Base-by-base conservation (phyloP, 2,329 filamentous ascomycete species). In the Fusarium subglutinans region DNA sequence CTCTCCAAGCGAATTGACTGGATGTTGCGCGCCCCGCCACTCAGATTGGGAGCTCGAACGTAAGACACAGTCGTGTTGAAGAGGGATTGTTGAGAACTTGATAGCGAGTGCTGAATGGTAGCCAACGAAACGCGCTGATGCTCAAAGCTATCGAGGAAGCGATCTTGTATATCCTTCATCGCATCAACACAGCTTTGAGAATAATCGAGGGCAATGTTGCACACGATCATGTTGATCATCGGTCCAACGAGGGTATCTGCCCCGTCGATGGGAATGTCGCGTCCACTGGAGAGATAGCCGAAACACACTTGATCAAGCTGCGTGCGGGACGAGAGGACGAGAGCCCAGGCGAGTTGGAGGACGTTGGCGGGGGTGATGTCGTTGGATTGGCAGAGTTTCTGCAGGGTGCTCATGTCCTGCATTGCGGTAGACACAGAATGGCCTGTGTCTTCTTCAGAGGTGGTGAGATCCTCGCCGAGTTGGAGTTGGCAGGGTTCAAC, bases 221-320 rank as follows among this genome's bases (percentile, higher is more conserved):
- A 59, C 2, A 59, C 44, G 33, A 59, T 51, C 56, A 59, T 59
- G 12, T 59, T 59, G 20, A 59, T 59, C 56, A 59, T 59, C 2
- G 56, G 56, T 13, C 56, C 56, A 20, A 59, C 43, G 5, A 59
- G 44, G 2, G 41, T 59, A 5, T 59, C 56, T 11, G 33, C 44
- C 3, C 56, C 43, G 5, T 59, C 56, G 17, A 59, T 51, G 12
- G 56, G 56, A 1, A 59, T 59, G 9, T 59, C 56, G 0, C 56
- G 56, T 0, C 56, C 56, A 6, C 56, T 59, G 20, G 56, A 59
- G 18, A 59, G 33, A 20, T 59, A 59, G 15, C 56, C 56, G 33
- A 59, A 59, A 8, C 43, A 50, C 0, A 59, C 44, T 3, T 59
- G 20, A 13, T 51, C 44, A 1, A 59, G 44, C 8, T 59, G 43